Base-by-base conservation (phyloP, 257 asterid species). In the Solanum peruvianum region DNA sequence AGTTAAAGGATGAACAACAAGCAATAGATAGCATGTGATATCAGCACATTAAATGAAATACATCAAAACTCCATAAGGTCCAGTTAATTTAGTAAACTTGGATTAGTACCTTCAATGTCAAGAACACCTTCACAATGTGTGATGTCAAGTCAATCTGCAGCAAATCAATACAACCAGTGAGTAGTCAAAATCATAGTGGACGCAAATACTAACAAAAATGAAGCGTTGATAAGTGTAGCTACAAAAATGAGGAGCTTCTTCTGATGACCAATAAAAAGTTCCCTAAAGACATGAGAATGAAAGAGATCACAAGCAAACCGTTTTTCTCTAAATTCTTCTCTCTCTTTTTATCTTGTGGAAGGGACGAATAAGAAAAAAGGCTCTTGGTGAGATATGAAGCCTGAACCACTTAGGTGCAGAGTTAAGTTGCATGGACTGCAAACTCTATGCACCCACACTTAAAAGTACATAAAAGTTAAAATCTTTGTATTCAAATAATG, bases 71-170 rank as follows among this genome's bases (percentile, higher is more conserved):
- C 87, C 33, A 29, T 14, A 67, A 85, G 20, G 47, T 37, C 31
- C 47, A 67, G 80, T 82, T 23, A 64, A 77, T 37, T 62, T 58
- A 72, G 29, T 81, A 35, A 42, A 82, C 18, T 72, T 21, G 58
- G 72, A 76, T 44, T 8, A 72, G 62, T 94, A 97, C 99, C 99
- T 94, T 95, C 90, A 97, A 88, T 45, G 97, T 94, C 92, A 94
- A 84, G 86, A 92, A 94, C 87, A 94, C 97, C 95, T 97, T 93
- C 91, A 97, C 93, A 89, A 97, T 94, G 91, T 95, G 99, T 80
- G 99, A 94, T 87, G 92, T 93, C 96, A 97, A 91, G 91, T 97
- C 99, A 91, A 97, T 93, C 99, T 96, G 98, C 94, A 91, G 42
- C 88, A 89, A 84, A 83, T 70, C 39, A 71, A 86, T 83, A 67